phyloP scores from a whole-genome alignment of 2,329 filamentous ascomycete species.

The Chrysoporthe puriensis region DNA sequence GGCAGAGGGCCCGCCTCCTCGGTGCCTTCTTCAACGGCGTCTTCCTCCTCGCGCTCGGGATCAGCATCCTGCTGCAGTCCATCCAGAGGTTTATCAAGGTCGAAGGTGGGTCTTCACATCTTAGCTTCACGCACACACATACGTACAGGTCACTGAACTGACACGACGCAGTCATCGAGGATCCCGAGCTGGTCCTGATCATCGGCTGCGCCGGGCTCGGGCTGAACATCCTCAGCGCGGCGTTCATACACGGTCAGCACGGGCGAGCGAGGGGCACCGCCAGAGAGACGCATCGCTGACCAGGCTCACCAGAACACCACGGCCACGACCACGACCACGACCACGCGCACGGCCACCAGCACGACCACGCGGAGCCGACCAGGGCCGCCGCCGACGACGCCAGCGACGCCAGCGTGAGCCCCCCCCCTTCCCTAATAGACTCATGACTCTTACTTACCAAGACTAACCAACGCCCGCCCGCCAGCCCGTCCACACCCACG shows the following conservation, averaged over 20 bases:
- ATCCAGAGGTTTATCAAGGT: slow-evolving; percentile 70
- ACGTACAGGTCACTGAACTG: slow-evolving; percentile 4
- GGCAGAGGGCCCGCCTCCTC: slow-evolving; percentile 73
- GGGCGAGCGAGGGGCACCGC: too few species aligned
- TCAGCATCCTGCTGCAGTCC: slow-evolving; percentile 75
- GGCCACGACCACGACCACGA: slow-evolving; percentile 45
- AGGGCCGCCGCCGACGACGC: not conserved
- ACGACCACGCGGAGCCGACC: slow-evolving; percentile 31
- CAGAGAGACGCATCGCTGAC: slow-evolving; percentile 1
- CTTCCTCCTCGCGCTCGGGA: slow-evolving; percentile 70
- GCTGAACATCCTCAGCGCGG: slow-evolving; percentile 68
- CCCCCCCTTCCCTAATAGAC: not conserved
- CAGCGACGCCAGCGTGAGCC: slow-evolving; percentile 7
- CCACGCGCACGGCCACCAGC: slow-evolving; percentile 32
- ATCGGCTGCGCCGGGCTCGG: slow-evolving; percentile 69
- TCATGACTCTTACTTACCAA: too few species aligned
- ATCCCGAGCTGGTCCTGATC: slow-evolving; percentile 69
- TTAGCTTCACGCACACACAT: not conserved
- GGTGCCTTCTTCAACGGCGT: slow-evolving; percentile 83
- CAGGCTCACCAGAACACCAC: slow-evolving; percentile 40
- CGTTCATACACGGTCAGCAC: slow-evolving; percentile 65
- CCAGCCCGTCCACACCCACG: slow-evolving; percentile 44
- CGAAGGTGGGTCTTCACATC: slow-evolving; percentile 45
- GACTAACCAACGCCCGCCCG: not conserved
- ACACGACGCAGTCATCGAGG: slow-evolving; percentile 56